phyloP scores from a whole-genome alignment of 164 flowering plant species.

The Echeveria elegans region DNA sequence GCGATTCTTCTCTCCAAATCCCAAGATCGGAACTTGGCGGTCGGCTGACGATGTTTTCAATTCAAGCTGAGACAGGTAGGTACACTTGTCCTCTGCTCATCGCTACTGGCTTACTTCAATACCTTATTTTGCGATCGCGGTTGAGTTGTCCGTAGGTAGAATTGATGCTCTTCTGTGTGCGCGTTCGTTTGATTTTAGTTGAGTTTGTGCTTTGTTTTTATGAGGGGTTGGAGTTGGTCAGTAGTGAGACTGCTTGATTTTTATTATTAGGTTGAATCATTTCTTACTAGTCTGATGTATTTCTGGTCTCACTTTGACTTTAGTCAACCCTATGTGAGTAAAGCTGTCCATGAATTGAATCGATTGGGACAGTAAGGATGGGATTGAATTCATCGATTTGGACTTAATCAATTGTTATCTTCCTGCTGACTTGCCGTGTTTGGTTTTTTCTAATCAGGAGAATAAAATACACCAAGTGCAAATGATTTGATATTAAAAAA shows the following conservation, averaged over 20 bases:
- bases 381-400: no score
- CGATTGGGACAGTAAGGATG: not conserved
- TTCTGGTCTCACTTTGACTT: not conserved
- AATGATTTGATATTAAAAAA: not conserved
- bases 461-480: not conserved
- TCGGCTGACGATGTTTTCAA: not conserved
- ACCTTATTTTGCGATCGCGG: not conserved
- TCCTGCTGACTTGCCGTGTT: not conserved
- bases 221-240: not conserved
- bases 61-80: not conserved
- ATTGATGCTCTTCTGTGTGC: not conserved
- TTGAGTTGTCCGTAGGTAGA: not conserved
- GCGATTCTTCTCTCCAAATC: not conserved
- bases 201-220: not conserved
- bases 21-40: not conserved
- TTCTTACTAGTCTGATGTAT: not conserved
- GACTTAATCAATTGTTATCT: no score
- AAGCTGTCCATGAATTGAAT: not conserved
- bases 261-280: not conserved
- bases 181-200: not conserved
- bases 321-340: not conserved
- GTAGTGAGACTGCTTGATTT: not conserved
- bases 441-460: not conserved
- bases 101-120: not conserved
- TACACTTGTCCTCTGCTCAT: not conserved